A percentile compares a stretch with the other conserved stretches of the same genome.
phyloP scores from a whole-genome alignment of 768 basidiomycete genomes.

The Lentinula guzmanii region DNA sequence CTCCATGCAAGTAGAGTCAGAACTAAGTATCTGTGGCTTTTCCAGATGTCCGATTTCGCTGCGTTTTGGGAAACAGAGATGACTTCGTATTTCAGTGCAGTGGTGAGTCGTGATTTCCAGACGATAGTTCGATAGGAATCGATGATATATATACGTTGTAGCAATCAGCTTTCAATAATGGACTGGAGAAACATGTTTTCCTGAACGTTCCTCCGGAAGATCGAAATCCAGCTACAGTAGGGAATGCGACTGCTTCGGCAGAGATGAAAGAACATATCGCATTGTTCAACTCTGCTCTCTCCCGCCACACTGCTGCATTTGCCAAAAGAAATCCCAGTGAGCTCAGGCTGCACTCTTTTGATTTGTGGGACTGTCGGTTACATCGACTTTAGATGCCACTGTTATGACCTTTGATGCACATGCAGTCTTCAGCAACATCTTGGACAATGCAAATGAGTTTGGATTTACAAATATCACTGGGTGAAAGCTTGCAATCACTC shows the following conservation, averaged over 20 bases:
- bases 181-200: conserved; percentile 43
- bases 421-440: conserved; percentile 38
- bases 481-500: conserved; percentile 14
- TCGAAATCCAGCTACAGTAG: conserved; percentile 34
- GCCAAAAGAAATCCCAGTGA: conserved; percentile 27
- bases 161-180: conserved; percentile 34
- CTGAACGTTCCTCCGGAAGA: conserved; percentile 53
- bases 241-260: conserved; percentile 27
- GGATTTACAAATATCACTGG: conserved; percentile 48
- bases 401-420: conserved; percentile 47
- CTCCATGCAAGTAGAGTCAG: too few relatives aligned
- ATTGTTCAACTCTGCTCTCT: conserved; percentile 37
- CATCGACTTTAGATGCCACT: conserved; percentile 21
- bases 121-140: not conserved
- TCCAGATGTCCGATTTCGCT: conserved; percentile 39
- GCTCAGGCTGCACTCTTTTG: not conserved
- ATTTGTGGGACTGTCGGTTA: not conserved
- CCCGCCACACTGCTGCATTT: conserved; percentile 27
- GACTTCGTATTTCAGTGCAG: conserved; percentile 41
- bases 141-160: conserved; percentile 10
- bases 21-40: too few relatives aligned
- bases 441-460: conserved; percentile 32
- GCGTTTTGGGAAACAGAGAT: conserved; percentile 47
- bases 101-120: conserved; percentile 25
- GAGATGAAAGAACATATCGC: conserved; percentile 31